Conservation (phyloP, 257 asterid species). For the Nemophila menziesii region DNA sequence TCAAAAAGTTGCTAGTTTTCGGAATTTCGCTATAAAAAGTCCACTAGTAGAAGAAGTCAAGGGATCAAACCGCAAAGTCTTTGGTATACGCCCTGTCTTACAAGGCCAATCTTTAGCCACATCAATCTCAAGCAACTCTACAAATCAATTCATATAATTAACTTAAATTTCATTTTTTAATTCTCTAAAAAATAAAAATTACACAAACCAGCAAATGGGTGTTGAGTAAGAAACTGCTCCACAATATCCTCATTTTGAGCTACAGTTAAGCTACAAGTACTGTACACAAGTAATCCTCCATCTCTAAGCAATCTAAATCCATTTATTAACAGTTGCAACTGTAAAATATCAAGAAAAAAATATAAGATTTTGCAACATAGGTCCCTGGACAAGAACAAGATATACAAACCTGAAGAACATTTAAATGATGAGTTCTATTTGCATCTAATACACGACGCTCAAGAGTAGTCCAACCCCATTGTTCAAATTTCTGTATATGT, state of each 20-base stretch:
- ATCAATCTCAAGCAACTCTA: constrained; percentile 66
- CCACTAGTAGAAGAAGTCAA: constrained; percentile 70
- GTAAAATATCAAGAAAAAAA: constrained; percentile 8
- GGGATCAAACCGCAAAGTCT: constrained; percentile 76
- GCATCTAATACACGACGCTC: constrained; percentile 85
- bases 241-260: constrained; percentile 90
- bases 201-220: constrained; percentile 48
- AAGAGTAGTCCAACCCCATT: constrained; percentile 98
- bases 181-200: background rate
- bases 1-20: constrained; percentile 30
- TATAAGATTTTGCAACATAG: background rate
- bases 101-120: constrained; percentile 69
- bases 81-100: constrained; percentile 43
- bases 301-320: constrained; percentile 78
- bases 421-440: constrained; percentile 66
- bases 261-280: constrained; percentile 89
- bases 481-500: constrained; percentile 86
- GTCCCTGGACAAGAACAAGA: constrained; percentile 3
- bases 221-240: constrained; percentile 59
- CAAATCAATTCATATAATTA: constrained; percentile 13
- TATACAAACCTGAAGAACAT: constrained; percentile 55
- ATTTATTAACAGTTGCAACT: constrained; percentile 69
- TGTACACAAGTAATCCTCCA: constrained; percentile 83
- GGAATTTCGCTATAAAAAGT: constrained; percentile 78
- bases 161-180: too few species aligned